Conservation (phyloP, 768 basidiomycete species). For the Serendipita indica region DNA sequence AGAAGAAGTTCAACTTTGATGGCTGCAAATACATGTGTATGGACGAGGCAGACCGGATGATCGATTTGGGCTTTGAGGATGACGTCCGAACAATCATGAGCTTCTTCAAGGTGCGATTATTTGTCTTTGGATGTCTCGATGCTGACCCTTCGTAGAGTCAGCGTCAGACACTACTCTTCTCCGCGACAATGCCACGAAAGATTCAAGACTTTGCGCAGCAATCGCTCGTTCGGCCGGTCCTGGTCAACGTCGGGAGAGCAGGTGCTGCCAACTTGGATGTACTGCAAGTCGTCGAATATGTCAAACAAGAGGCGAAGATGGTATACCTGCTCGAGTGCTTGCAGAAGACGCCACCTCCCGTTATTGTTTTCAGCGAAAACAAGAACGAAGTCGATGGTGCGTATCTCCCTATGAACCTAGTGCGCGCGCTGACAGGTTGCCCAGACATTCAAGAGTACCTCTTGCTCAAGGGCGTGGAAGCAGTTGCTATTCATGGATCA, state of each 20-base stretch:
- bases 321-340: constrained; percentile 94
- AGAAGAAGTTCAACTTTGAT: constrained; percentile 80
- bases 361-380: constrained; percentile 96
- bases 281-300: constrained; percentile 92
- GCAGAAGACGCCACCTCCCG: constrained; percentile 96
- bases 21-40: constrained; percentile 94
- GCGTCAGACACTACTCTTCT: constrained; percentile 92
- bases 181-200: constrained; percentile 97
- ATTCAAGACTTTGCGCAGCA: constrained; percentile 98
- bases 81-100: constrained; percentile 99
- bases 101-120: constrained; percentile 67
- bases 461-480: constrained; percentile 91
- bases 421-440: neutral
- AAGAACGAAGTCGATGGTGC: constrained; percentile 99
- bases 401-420: constrained; percentile 15
- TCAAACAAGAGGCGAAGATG: constrained; percentile 99
- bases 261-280: constrained; percentile 97
- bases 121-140: neutral
- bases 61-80: constrained; percentile 96
- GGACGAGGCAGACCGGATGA: constrained; percentile 99
- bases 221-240: constrained; percentile 83
- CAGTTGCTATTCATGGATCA: constrained; percentile 95
- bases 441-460: constrained; percentile 97
- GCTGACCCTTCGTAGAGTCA: constrained; percentile 56
- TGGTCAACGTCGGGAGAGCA: constrained; percentile 95